A percentile compares a stretch with the other conserved stretches of the same genome.
phyloP scores from a whole-genome alignment of 495 filamentous ascomycete species.

The Talaromyces borbonicus region DNA sequence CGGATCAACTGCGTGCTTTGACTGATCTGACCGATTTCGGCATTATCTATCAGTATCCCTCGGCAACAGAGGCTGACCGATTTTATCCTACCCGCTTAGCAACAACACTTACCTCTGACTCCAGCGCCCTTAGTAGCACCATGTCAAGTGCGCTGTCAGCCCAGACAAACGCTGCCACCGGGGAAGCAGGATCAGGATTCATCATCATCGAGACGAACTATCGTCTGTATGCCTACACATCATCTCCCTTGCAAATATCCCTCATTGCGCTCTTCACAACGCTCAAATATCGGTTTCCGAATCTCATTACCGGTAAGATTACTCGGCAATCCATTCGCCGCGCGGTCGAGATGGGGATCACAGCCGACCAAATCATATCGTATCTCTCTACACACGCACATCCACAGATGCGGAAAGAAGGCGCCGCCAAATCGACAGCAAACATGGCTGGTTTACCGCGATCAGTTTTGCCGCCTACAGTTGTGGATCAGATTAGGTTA shows the following conservation, averaged over 20 bases:
- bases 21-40: conserved; percentile 81
- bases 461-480: conserved; percentile 80
- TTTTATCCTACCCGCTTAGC: conserved; percentile 94
- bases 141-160: conserved; percentile 25
- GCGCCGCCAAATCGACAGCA: conserved; percentile 34
- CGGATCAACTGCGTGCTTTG: conserved; percentile 77
- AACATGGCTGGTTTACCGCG: conserved; percentile 25
- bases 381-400: conserved; percentile 87
- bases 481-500: conserved; percentile 92
- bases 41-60: conserved; percentile 65
- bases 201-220: conserved; percentile 99
- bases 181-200: conserved; percentile 56
- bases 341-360: conserved; percentile 86
- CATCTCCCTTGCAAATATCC: conserved; percentile 83
- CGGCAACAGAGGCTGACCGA: conserved; percentile 39
- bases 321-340: conserved; percentile 76
- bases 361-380: conserved; percentile 82
- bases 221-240: conserved; percentile 92
- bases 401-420: conserved; percentile 71
- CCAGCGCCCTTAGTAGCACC: conserved; percentile 43
- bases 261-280: conserved; percentile 84
- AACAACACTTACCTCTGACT: conserved; percentile 85
- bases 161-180: conserved; percentile 23
- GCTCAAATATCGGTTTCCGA: conserved; percentile 78
- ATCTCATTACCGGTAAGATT: conserved; percentile 81